Evolutionary conservation across 164 flowering plant genomes (phyloP), one percentile per base, ranked within the genome.

Genomic region (Macadamia tetraphylla): DNA sequence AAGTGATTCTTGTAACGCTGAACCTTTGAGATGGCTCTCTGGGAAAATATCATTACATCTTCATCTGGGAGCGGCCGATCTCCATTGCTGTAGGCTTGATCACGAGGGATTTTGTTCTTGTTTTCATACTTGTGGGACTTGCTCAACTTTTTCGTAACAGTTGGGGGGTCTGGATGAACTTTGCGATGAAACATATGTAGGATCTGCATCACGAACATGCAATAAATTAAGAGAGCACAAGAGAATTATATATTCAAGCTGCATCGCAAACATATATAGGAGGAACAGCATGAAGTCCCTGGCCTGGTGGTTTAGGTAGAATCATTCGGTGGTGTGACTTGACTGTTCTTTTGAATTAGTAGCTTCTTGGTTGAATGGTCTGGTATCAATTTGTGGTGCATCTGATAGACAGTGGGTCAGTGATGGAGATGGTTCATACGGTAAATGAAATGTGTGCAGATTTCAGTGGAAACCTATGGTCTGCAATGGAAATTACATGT

Each of bases 101-200:
- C 73, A 51, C 43, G 2, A 35, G 57, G 58, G 6, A 44, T 67
- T 65, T 55, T 76, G 53, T 76, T 81, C 73, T 79, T 86, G 46
- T 64, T 72, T 70, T 74, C 83, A 62, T 61, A 67, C 67, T 78
- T 77, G 11, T 44, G 65, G 11, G 58, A 62, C 69, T 83, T 89
- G 17, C 48, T 72, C 17, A 52, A 23, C 74, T 79, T 85, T 51
- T 79, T 69, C 9, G 44, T 60, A 8, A 80, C 40, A 53, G 75
- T 70, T 44, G 81, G 68, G 79, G 65, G 81, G 73, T 89, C 95
- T 60, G 97, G 97, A 73, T 94, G 96, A 60, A 94, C 96, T 79
- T 91, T 94, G 74, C 84, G 79, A 75, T 86, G 87, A 81, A 94
- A 94, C 72, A 84, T 90, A 0, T 87, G 92, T 17, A 87, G 78